Base-by-base conservation (phyloP, 768 basidiomycete genomes). In the Pulveroboletus sp. region DNA sequence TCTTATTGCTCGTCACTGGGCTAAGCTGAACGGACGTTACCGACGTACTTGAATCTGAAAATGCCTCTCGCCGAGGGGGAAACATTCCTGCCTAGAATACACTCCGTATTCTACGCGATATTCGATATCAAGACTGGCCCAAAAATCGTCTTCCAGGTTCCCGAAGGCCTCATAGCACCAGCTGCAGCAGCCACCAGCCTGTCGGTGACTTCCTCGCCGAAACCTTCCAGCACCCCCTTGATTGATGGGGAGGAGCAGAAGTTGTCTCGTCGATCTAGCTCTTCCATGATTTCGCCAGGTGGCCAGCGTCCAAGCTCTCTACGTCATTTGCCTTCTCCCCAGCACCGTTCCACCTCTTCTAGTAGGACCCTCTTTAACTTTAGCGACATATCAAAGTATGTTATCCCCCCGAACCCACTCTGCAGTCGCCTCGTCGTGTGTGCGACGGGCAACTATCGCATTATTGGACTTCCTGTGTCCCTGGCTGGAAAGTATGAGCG, bases 71-170 rank as follows among this genome's bases (percentile, higher is more conserved):
- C 69, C 8, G 73, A 77, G 39, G 73, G 72, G 42, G 83, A 83
- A 66, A 90, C 88, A 9, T 92, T 87, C 69, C 76, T 86, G 40
- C 89, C 89, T 33, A 71, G 74, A 15, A 86, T 91, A 49, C 82
- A 85, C 58, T 93, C 91, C 10, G 86, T 95, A 13, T 97, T 98
- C 73, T 97, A 96, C 62, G 86, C 94, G 4, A 83, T 88, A 13
- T 98, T 99, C 65, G 92, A 98, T 69, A 77, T 85, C 33, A 72
- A 71, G 6, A 81, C 86, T 47, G 95, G 96, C 2, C 89, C 93
- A 3, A 89, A 89, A 61, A 87, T 98, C 40, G 83, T 91, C 5
- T 88, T 87, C 61, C 94, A 98, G 70, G 93, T 96, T 7, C 95
- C 95, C 1, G 95, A 96, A 65, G 90, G 84, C 39, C 81, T 93